Conservation (phyloP, 345 rosid genomes). For the Eucalyptus erythrocorys region DNA sequence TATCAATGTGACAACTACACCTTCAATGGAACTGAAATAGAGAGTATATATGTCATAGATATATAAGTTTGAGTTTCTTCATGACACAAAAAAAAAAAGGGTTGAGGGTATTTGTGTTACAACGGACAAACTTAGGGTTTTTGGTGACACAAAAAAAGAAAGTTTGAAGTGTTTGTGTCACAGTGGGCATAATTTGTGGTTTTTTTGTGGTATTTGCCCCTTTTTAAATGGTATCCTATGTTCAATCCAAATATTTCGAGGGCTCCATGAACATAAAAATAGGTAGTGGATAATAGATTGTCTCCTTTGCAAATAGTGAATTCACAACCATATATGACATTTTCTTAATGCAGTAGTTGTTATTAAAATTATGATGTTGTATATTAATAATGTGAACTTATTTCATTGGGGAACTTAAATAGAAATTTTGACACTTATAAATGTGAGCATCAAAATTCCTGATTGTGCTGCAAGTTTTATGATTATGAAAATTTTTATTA, state of each 20-base stretch:
- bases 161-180: no score
- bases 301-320: neutral
- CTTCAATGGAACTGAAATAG: no score
- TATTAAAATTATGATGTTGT: neutral
- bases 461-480: neutral
- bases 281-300: neutral
- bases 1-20: no score
- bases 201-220: no score
- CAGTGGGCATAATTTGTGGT: no score
- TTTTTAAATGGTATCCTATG: neutral
- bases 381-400: neutral
- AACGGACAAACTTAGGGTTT: no score
- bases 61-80: no score
- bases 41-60: no score
- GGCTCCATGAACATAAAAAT: neutral
- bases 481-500: neutral
- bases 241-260: neutral
- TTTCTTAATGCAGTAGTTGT: neutral
- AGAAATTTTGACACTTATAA: neutral
- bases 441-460: neutral
- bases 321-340: neutral
- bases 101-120: no score
- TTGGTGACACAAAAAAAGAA: no score
- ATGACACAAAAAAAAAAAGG: no score
- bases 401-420: neutral